These are phyloP conservation scores for Parafenestella ontariensis DNA, from an alignment of 2,329 filamentous ascomycete genomes.

Conservation along the genomic window DNA sequence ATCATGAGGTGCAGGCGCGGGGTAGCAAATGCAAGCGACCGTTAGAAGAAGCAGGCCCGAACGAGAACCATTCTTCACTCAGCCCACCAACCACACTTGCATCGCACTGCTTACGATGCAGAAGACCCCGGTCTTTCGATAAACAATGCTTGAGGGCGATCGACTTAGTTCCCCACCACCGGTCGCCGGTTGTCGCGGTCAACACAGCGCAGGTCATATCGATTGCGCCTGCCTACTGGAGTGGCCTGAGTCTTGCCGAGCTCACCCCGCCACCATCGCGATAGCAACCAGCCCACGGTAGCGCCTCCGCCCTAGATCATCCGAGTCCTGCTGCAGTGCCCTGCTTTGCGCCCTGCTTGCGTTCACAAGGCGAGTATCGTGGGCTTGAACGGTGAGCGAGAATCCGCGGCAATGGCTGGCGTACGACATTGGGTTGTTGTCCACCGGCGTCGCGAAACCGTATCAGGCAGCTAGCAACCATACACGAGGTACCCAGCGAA, in stretches of 20 bases:
- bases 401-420: background rate
- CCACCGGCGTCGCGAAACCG: background rate
- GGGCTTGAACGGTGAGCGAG: background rate
- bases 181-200: conserved; percentile 4
- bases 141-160: conserved; percentile 32
- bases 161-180: conserved; percentile 8
- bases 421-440: conserved; percentile 2
- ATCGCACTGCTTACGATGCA: conserved; percentile 10
- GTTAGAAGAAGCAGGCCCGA: conserved; percentile 9
- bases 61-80: conserved; percentile 11
- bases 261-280: conserved; percentile 35
- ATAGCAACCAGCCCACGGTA: conserved; percentile 26
- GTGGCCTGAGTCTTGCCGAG: background rate
- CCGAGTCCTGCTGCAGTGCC: background rate
- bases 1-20: conserved; percentile 10
- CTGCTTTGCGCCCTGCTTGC: background rate
- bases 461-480: conserved; percentile 13
- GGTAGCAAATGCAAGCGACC: conserved; percentile 15
- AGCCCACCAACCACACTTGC: conserved; percentile 9
- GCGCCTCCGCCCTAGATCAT: conserved; percentile 10
- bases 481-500: background rate
- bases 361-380: background rate
- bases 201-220: background rate
- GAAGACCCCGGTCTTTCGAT: conserved; percentile 37
- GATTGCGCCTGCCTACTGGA: background rate